These are phyloP conservation scores for Citropsis articulata DNA, from an alignment of 345 rosid genomes.

Conservation along the genomic window DNA sequence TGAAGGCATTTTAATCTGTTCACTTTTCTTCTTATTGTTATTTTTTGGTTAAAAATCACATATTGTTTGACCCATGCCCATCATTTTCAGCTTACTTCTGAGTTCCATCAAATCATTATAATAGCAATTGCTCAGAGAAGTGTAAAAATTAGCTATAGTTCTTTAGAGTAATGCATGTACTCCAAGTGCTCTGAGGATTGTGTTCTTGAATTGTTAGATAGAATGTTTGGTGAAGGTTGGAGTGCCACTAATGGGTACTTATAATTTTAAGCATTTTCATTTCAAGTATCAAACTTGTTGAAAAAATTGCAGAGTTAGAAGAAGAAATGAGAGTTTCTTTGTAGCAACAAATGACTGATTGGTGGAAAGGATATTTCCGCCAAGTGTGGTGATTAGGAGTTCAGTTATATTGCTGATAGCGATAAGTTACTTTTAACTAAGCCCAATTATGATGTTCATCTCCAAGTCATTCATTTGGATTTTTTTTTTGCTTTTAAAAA, in stretches of 20 bases:
- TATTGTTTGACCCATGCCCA: neutral
- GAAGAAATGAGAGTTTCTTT: neutral
- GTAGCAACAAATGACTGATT: neutral
- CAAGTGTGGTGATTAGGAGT: neutral
- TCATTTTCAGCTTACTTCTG: neutral
- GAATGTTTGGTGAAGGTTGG: neutral
- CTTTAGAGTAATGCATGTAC: neutral
- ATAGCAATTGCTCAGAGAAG: neutral
- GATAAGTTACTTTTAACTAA: neutral
- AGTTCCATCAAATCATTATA: neutral
- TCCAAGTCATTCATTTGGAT: neutral
- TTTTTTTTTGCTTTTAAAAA: neutral
- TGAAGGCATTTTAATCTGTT: too few relatives aligned
- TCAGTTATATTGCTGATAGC: neutral
- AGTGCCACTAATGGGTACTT: neutral
- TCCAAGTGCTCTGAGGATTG: neutral
- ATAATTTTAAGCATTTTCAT: neutral
- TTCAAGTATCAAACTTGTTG: neutral
- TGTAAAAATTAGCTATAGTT: neutral
- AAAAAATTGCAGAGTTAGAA: neutral
- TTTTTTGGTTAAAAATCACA: neutral
- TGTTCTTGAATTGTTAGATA: neutral
- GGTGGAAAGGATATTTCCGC: neutral
- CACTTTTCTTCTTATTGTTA: neutral
- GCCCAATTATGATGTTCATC: neutral